Evolutionary conservation across 2,329 filamentous ascomycete species (phyloP).

Genomic region (Immersiporthe knoxdaviesiana): DNA sequence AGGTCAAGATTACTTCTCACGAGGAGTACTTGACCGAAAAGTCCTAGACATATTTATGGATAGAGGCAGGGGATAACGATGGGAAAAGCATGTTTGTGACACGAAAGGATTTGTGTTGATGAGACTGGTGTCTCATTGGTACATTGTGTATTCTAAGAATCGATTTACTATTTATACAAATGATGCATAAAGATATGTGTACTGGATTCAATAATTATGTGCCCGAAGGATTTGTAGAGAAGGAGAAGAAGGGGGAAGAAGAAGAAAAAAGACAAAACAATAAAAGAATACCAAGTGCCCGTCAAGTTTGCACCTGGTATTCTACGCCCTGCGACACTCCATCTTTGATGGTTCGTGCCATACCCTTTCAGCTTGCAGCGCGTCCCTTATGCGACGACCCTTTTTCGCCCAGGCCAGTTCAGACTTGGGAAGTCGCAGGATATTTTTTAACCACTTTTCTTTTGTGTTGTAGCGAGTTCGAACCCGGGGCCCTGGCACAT

Average conservation of each 20-base stretch:
- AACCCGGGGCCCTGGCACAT: neutral
- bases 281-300: neutral
- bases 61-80: neutral
- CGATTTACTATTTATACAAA: neutral
- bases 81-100: neutral
- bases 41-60: neutral
- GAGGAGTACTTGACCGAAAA: slow-evolving; percentile 24
- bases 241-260: neutral
- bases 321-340: slow-evolving; percentile 1
- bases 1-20: slow-evolving; percentile 35
- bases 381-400: neutral
- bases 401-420: neutral
- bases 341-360: neutral
- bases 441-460: neutral
- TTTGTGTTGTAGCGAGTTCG: neutral
- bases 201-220: no score
- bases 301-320: neutral
- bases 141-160: neutral
- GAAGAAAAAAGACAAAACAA: neutral
- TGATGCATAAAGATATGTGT: neutral
- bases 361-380: neutral
- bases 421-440: neutral
- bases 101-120: no score
- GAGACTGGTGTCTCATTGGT: neutral
- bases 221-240: no score